phyloP scores from a whole-genome alignment of 371 early-diverging fungal species.

The Apophysomyces variabilis region DNA sequence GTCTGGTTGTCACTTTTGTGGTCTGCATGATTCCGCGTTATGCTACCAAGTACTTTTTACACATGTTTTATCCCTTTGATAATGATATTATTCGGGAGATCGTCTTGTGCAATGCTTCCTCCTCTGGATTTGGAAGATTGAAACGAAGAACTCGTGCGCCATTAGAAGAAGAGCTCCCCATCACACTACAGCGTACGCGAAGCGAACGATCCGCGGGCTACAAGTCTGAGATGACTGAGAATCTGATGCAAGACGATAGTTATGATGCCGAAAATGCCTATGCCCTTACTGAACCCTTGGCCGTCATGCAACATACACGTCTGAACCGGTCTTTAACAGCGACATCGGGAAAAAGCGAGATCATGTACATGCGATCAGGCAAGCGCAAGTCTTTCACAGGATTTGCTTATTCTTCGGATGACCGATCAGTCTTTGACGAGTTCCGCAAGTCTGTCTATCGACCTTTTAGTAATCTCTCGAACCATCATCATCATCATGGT shows the following conservation, averaged over 20 bases:
- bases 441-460: slow-evolving; percentile 51
- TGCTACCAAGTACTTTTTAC: slow-evolving; percentile 53
- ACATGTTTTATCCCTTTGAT: slow-evolving; percentile 61
- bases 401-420: slow-evolving; percentile 55
- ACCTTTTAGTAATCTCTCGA: not conserved
- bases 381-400: slow-evolving; percentile 51
- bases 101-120: slow-evolving; percentile 30
- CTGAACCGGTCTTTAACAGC: slow-evolving; percentile 28
- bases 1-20: slow-evolving; percentile 51
- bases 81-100: slow-evolving; percentile 68
- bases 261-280: slow-evolving; percentile 24
- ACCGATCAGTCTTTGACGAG: slow-evolving; percentile 47
- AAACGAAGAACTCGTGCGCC: slow-evolving; percentile 14
- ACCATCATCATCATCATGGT: no score
- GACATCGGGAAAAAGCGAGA: slow-evolving; percentile 40
- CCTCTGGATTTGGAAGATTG: slow-evolving; percentile 6
- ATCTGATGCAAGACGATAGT: slow-evolving; percentile 10
- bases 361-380: slow-evolving; percentile 55
- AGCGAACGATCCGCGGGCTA: slow-evolving; percentile 27
- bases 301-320: slow-evolving; percentile 13
- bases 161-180: slow-evolving; percentile 39
- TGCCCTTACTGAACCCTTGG: slow-evolving; percentile 18
- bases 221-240: slow-evolving; percentile 9
- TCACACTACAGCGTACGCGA: slow-evolving; percentile 35
- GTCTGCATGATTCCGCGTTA: slow-evolving; percentile 59